These are phyloP conservation scores for Lepidium campestre DNA, from an alignment of 441 rosid species.

Conservation along the genomic window DNA sequence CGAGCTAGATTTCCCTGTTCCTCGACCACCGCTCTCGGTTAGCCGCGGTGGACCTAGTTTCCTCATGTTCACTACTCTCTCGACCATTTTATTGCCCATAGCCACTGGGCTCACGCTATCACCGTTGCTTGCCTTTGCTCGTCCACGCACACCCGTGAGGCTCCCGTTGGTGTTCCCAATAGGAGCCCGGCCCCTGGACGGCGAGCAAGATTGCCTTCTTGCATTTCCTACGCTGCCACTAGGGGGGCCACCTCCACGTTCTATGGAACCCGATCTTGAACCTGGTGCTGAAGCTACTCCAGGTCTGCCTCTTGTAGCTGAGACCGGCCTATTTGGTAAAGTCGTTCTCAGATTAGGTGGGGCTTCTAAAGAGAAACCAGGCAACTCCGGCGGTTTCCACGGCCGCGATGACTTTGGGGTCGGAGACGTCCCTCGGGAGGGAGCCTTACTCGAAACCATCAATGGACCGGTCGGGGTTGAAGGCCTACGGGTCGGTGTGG, in stretches of 20 bases:
- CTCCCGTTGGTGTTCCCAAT: conserved; percentile 17
- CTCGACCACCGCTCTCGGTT: conserved; percentile 29
- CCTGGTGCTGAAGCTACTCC: conserved; percentile 34
- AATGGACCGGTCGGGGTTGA: conserved; percentile 38
- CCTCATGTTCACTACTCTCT: conserved; percentile 91
- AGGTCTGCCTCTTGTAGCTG: conserved; percentile 59
- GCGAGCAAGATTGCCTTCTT: conserved; percentile 35
- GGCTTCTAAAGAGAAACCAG: conserved; percentile 88
- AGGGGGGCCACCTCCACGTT: conserved; percentile 17
- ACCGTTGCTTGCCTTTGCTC: conserved; percentile 17
- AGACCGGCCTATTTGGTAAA: conserved; percentile 54
- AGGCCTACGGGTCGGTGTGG: conserved; percentile 42
- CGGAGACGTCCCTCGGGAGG: conserved; percentile 65
- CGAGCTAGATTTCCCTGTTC: conserved; percentile 20
- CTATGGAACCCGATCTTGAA: conserved; percentile 29
- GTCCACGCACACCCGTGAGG: conserved; percentile 11
- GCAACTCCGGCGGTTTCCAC: conserved; percentile 94
- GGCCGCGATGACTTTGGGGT: conserved; percentile 46
- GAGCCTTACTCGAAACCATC: conserved; percentile 39
- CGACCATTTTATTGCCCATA: conserved; percentile 84
- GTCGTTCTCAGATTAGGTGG: conserved; percentile 92
- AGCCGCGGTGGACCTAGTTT: conserved; percentile 72
- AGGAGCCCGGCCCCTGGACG: conserved; percentile 27
- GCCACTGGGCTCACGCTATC: conserved; percentile 65
- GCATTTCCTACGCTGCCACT: background rate